Conservation (phyloP, 2,329 filamentous ascomycete genomes). For the Uncinocarpus reesii region DNA sequence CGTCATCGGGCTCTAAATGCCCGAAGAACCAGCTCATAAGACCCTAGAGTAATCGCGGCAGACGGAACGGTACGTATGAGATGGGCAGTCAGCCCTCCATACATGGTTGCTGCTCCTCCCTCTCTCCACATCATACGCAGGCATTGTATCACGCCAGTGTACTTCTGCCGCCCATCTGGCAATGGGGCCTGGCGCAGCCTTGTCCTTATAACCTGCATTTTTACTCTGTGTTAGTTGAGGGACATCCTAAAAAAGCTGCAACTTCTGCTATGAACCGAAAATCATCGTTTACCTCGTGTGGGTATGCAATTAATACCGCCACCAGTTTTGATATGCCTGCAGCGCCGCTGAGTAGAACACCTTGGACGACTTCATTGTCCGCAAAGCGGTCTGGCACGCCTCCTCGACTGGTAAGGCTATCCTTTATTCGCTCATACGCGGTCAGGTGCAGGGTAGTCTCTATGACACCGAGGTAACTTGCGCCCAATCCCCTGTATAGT, state of each 20-base stretch:
- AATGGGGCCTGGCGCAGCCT: conserved; percentile 76
- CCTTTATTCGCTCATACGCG: conserved; percentile 85
- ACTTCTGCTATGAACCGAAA: not conserved
- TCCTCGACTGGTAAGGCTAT: conserved; percentile 19
- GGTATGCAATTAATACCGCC: conserved; percentile 76
- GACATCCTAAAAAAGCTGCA: not conserved
- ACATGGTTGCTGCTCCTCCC: conserved; percentile 73
- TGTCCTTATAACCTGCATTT: conserved; percentile 53
- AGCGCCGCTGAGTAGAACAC: conserved; percentile 36
- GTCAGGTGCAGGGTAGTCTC: conserved; percentile 91
- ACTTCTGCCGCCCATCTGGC: conserved; percentile 65
- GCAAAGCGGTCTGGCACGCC: conserved; percentile 3
- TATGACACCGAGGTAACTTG: conserved; percentile 80
- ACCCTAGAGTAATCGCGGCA: conserved; percentile 87
- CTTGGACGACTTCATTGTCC: conserved; percentile 64
- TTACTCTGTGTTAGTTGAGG: not conserved
- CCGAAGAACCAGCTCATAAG: conserved; percentile 6
- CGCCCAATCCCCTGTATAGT: conserved; percentile 81
- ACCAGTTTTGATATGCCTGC: conserved; percentile 69
- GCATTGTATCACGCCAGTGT: conserved; percentile 78
- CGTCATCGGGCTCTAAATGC: not conserved
- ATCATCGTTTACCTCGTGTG: conserved; percentile 58
- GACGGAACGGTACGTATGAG: conserved; percentile 82
- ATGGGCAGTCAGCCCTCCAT: conserved; percentile 87
- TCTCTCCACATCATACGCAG: conserved; percentile 84